These are phyloP conservation scores for Eremochloa ophiuroides DNA, from an alignment of 176 grass and related monocot genomes.

Conservation along the genomic window DNA sequence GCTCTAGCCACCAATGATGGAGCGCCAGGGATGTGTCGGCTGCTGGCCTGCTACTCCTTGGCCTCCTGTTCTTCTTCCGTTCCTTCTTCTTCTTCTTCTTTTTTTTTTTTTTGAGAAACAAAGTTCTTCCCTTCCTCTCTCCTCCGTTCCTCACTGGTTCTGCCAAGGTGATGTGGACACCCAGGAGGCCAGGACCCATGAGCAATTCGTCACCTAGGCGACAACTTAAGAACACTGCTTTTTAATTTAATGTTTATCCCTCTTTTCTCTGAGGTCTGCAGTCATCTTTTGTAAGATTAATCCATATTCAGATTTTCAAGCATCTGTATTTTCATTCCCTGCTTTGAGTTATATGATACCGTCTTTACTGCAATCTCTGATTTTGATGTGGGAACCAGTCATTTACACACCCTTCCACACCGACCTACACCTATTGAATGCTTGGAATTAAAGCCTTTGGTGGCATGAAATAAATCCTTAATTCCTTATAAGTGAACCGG, in stretches of 20 bases:
- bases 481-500: not conserved
- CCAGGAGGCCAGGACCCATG: no score
- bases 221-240: not conserved
- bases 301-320: not conserved
- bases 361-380: not conserved
- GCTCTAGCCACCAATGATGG: no score
- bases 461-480: not conserved
- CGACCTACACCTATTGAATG: not conserved
- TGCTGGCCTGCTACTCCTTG: no score
- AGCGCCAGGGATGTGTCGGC: no score
- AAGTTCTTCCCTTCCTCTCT: no score
- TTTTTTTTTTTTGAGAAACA: no score
- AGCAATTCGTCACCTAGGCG: not conserved
- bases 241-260: not conserved
- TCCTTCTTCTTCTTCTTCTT: no score
- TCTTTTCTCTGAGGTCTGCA: not conserved
- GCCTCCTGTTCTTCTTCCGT: no score
- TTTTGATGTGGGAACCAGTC: not conserved
- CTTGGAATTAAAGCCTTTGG: not conserved
- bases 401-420: not conserved
- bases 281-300: slow-evolving; percentile 4
- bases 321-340: slow-evolving; percentile 2
- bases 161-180: not conserved
- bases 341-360: not conserved
- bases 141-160: not conserved